Evolutionary conservation across 139 green algal genomes (phyloP), one percentile per base, ranked within the genome.

Genomic region (Chlamydomonas asymmetrica): DNA sequence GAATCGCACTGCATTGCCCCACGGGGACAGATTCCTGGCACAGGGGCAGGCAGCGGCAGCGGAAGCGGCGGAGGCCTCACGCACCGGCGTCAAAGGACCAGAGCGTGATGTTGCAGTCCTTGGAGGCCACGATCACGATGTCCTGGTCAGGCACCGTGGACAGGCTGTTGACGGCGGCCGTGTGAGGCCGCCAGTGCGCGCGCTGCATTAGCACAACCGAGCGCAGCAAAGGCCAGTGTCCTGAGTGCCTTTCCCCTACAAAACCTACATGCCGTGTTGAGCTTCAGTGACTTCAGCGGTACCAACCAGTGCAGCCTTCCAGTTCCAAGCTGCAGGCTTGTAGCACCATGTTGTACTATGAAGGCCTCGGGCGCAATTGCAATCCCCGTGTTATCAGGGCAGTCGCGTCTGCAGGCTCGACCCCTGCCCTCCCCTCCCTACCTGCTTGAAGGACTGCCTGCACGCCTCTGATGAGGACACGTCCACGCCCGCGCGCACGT

Each of bases 21-120:
- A n/a, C n/a, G n/a, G n/a, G n/a, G n/a, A n/a, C n/a, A n/a, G n/a
- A n/a, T n/a, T n/a, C n/a, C n/a, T n/a, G n/a, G n/a, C n/a, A n/a
- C n/a, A n/a, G n/a, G n/a, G n/a, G n/a, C n/a, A n/a, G n/a, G n/a
- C n/a, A n/a, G n/a, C n/a, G n/a, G n/a, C n/a, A n/a, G n/a, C n/a
- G n/a, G n/a, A n/a, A n/a, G n/a, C n/a, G n/a, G n/a, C n/a, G n/a
- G n/a, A n/a, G n/a, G n/a, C n/a, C n/a, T n/a, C 25, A 54, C 70
- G n/a, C 76, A 62, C 68, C 81, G 0, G 88, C 91, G 31, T 88
- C 67, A 10, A 87, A 32, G 23, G 78, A 92, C 89, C 88, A 95
- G 5, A 95, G 57, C 20, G 80, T 76, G 38, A 91, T 82, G 63
- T 85, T 89, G 71, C 72, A 76, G 75, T 95, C 91, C 35, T 82